These are phyloP conservation scores for Grosmannia penicillata DNA, from an alignment of 2,329 filamentous ascomycete genomes.

Conservation along the genomic window DNA sequence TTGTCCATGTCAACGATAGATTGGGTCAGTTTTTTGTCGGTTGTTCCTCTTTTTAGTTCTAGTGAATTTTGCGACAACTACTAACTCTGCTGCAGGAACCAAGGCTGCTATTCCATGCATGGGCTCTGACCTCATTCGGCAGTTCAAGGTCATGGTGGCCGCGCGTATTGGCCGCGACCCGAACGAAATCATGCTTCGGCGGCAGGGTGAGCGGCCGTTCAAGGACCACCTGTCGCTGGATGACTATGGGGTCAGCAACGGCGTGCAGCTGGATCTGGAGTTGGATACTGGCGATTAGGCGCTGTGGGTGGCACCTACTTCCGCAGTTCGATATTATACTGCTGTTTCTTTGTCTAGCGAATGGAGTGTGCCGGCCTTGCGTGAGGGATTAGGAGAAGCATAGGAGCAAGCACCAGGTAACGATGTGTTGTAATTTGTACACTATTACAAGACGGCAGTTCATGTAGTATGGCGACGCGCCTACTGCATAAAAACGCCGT, in stretches of 20 bases:
- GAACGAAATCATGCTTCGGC: slow-evolving; percentile 80
- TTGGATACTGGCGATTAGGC: slow-evolving; percentile 44
- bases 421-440: too few species aligned
- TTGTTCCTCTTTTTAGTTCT: background rate
- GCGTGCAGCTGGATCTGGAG: slow-evolving; percentile 55
- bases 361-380: too few species aligned
- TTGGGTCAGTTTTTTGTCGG: slow-evolving; percentile 30
- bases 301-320: too few species aligned
- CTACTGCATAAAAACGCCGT: too few species aligned
- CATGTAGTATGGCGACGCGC: too few species aligned
- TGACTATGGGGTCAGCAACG: slow-evolving; percentile 90
- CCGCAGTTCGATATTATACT: too few species aligned
- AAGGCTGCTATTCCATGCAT: slow-evolving; percentile 87
- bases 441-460: too few species aligned
- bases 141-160: slow-evolving; percentile 86
- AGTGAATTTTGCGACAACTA: too few species aligned
- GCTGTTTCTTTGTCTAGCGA: too few species aligned
- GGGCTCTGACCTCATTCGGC: slow-evolving; percentile 65
- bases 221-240: slow-evolving; percentile 79
- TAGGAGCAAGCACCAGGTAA: too few species aligned
- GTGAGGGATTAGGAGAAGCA: too few species aligned
- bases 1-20: slow-evolving; percentile 90
- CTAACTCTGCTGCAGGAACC: slow-evolving; percentile 35
- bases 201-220: slow-evolving; percentile 85
- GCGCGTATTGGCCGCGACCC: slow-evolving; percentile 77